A percentile compares a stretch with the other conserved stretches of the same genome.
phyloP scores from a whole-genome alignment of 257 asterid genomes.

The Nemophila menziesii region DNA sequence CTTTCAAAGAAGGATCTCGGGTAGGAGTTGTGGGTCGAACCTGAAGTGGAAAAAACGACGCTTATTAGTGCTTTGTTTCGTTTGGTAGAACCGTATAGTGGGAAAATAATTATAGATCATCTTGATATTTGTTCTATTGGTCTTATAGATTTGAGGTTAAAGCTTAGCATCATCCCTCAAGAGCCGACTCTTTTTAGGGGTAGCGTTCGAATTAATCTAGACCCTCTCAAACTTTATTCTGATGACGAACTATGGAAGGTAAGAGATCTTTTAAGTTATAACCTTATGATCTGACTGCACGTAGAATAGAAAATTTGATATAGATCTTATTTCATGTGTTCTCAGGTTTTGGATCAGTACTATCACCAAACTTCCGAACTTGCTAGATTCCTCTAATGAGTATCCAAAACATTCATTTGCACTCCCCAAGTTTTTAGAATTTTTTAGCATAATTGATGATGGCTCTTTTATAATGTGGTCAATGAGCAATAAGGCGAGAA shows the following conservation, averaged over 20 bases:
- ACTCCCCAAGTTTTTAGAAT: neutral
- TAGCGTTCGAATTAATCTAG: conserved; percentile 58
- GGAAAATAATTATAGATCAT: conserved; percentile 43
- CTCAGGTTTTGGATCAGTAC: conserved; percentile 54
- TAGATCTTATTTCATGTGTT: neutral
- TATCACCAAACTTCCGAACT: conserved; percentile 44
- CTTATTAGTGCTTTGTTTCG: conserved; percentile 66
- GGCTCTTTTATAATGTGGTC: too few species aligned
- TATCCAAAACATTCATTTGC: neutral
- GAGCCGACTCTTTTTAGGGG: conserved; percentile 81
- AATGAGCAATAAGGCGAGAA: conserved; percentile 84
- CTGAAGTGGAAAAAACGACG: conserved; percentile 81
- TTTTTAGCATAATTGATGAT: neutral
- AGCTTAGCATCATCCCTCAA: conserved; percentile 76
- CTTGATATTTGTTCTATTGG: conserved; percentile 62
- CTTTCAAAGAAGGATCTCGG: conserved; percentile 51
- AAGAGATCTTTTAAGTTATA: neutral
- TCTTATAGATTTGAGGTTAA: conserved; percentile 51
- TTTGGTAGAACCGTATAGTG: conserved; percentile 62
- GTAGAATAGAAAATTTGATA: neutral
- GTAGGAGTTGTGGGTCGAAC: conserved; percentile 83
- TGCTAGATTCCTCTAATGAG: conserved; percentile 60
- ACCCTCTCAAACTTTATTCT: conserved; percentile 53
- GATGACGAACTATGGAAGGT: conserved; percentile 85
- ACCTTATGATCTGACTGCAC: neutral